These are phyloP conservation scores for Fusarium sp. DNA, from an alignment of 2,329 filamentous ascomycete genomes.

Conservation along the genomic window DNA sequence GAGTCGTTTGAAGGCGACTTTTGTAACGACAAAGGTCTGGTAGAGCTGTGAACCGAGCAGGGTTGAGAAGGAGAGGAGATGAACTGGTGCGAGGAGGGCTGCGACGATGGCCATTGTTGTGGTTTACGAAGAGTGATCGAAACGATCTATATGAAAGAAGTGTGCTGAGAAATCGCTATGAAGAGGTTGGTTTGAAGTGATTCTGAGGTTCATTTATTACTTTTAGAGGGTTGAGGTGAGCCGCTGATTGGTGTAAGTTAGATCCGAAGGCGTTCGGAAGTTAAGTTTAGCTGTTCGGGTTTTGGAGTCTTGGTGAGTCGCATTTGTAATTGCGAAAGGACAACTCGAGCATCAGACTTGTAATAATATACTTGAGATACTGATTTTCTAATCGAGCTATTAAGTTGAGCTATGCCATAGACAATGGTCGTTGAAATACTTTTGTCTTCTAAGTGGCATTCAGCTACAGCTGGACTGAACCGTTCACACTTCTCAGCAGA, in stretches of 20 bases:
- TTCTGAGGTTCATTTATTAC: conserved; percentile 17
- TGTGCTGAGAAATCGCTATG: conserved; percentile 1
- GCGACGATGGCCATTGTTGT: conserved; percentile 34
- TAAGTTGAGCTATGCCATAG: no score
- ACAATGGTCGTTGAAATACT: no score
- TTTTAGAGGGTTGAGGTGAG: not conserved
- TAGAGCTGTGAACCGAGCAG: conserved; percentile 59
- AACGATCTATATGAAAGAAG: not conserved
- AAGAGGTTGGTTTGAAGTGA: not conserved
- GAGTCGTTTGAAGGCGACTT: conserved; percentile 53
- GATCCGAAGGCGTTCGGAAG: conserved; percentile 47
- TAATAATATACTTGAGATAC: no score
- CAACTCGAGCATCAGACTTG: not conserved
- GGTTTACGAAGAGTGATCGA: not conserved
- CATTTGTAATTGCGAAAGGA: not conserved
- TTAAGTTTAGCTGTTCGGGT: conserved; percentile 19
- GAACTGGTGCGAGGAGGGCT: conserved; percentile 52
- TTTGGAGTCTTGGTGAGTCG: not conserved
- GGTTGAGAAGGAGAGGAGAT: conserved; percentile 58
- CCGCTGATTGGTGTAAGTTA: conserved; percentile 20
- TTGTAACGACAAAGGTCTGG: conserved; percentile 58
- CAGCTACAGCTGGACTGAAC: no score
- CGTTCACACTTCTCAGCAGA: no score
- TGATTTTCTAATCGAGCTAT: no score
- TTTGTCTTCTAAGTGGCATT: no score